Base-by-base conservation (phyloP, 441 rosid species). In the Flueggea neowawraea region DNA sequence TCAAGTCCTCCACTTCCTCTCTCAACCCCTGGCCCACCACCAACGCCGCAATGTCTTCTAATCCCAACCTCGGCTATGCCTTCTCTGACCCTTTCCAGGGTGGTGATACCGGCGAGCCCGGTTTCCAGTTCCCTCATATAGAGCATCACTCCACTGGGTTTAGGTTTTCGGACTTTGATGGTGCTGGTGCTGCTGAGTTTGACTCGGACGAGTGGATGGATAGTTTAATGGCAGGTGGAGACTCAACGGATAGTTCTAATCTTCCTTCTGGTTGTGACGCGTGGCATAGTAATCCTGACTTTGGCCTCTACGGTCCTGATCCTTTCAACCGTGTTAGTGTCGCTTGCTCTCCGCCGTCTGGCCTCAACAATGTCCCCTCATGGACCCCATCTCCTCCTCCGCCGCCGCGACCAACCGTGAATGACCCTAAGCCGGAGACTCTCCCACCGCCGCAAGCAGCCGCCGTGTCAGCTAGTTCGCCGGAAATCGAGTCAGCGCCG, bases 131-230 rank as follows among this genome's bases (percentile, higher is more conserved):
- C 54, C 84, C 89, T 1, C 80, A 67, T 54, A 56, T 85, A 33
- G 95, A 80, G 43, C 83, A 78, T 4, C 81, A 79, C 54, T 74
- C 88, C 2, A 49, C 69, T 44, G 96, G 84, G 70, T 86, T 83
- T 62, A 61, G 83, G 52, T 75, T 84, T 53, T 76, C 91, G 3
- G 88, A 84, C 69, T 82, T 89, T n/a, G 71, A 62, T 6, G 86
- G 80, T 10, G 90, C 75, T 52, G 91, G 28, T 22, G 28, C 28
- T 22, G 28, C 28, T 22, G 28, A 88, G 73, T 92, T 92, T 51
- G 98, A 90, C 68, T 76, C 96, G 28, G 90, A 90, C 60, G 98
- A 90, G 73, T 92, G 98, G 95, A 83, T 92, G 96, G 91, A 92
- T 48, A 80, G 78, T 57, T 69, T 92, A 12, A 85, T 90, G 73